A percentile compares a stretch with the other conserved stretches of the same genome.
Evolutionary conservation across 805 yeast species (phyloP).

Genomic region (Candida nanaspora): DNA sequence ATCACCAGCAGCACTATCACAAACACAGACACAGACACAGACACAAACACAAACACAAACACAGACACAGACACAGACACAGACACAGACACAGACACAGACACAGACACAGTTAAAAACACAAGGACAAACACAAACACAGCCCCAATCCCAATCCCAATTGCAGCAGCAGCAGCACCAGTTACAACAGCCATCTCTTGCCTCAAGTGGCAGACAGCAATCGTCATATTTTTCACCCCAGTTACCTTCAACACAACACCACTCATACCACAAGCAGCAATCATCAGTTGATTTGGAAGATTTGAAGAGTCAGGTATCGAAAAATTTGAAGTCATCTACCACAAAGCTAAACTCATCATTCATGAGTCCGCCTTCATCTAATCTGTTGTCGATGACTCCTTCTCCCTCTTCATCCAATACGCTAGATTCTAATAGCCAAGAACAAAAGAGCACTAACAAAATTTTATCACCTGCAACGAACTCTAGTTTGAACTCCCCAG

Average conservation of each 20-base stretch:
- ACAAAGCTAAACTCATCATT: not conserved
- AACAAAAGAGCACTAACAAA: not conserved
- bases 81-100: no score
- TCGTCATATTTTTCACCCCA: not conserved
- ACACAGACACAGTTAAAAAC: conserved; percentile 2
- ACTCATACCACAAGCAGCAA: not conserved
- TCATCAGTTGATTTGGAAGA: conserved; percentile 8
- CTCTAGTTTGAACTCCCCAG: not conserved
- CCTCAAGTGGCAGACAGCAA: not conserved
- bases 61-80: no score
- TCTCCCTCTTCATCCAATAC: no score
- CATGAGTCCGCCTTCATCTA: not conserved
- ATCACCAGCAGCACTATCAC: conserved; percentile 5
- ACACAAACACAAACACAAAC: no score
- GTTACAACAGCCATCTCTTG: not conserved
- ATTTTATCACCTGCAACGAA: not conserved
- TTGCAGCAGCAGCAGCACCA: not conserved
- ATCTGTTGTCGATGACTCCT: no score
- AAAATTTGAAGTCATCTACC: not conserved
- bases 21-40: no score
- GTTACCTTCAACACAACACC: not conserved
- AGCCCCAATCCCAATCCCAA: conserved; percentile 2
- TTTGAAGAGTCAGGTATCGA: not conserved
- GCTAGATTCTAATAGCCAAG: no score
- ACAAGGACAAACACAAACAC: conserved; percentile 1